Evolutionary conservation across 331 rosid genomes (phyloP), one percentile per base, ranked within the genome.

Genomic region (Pyrus hybrid): DNA sequence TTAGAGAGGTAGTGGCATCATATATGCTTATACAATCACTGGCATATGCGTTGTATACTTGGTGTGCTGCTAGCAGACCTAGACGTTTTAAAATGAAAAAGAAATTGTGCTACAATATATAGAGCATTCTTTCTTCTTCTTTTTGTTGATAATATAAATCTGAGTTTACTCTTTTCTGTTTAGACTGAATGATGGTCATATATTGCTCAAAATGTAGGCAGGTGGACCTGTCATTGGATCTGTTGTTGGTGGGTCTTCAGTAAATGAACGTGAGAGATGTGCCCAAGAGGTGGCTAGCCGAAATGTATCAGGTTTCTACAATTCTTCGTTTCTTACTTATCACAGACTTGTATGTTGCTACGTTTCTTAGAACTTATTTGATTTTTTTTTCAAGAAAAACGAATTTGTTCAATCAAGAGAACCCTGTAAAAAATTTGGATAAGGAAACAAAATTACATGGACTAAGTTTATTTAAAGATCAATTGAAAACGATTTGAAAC

Each of bases 171-270:
- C 60, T 7, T 53, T 53, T 53, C 60, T 2, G 45, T 45, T 68
- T 13, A 25, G 43, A 17, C 1, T 12, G 56, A 67, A 51, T 32
- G 17, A 29, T 32, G 17, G 63, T 12, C 18, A 3, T 35, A 56
- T 75, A 45, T 75, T 73, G 25, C 65, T 76, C 49, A 83, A 80
- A 80, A 62, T 90, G 70, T 76, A 94, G 98, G 90, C 81, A 37
- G 87, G 80, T 63, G 97, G 97, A 71, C 81, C 86, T 14, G 63
- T 91, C 74, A 83, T 94, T 84, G 99, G 99, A 73, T 89, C 99
- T 77, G 77, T 94, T 78, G 99, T 94, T 74, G 99, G 99, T 74
- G 99, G 97, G 77, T 45, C 87, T 56, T 64, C 81, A 76, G 75
- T 90, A 62, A 91, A 84, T 53, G 97, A 94, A 84, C 91, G 99